Conservation (phyloP, 257 asterid genomes). For the Nicotiana sylvestris region DNA sequence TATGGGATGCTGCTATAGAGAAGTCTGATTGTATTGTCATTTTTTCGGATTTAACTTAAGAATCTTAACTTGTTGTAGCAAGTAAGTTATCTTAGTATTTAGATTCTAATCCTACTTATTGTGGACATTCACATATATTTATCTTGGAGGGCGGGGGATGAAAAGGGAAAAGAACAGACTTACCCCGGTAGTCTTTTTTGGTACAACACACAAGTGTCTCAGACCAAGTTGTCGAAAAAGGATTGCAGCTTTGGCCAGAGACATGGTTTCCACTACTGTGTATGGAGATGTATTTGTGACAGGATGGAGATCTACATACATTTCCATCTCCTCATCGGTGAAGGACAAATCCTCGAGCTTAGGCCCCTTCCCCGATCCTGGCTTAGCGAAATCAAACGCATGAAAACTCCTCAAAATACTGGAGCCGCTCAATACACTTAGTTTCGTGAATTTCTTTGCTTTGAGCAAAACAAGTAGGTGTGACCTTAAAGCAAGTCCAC, state of each 20-base stretch:
- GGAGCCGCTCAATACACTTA: constrained; percentile 39
- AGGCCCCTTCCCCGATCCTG: constrained; percentile 90
- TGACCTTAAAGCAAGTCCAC: constrained; percentile 82
- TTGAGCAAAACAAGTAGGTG: constrained; percentile 76
- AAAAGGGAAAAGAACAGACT: constrained; percentile 19
- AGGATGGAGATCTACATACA: constrained; percentile 93
- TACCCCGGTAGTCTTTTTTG: constrained; percentile 77
- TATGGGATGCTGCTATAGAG: background rate
- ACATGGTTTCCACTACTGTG: constrained; percentile 90
- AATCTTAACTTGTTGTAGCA: background rate
- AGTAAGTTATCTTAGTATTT: background rate
- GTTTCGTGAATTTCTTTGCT: constrained; percentile 55
- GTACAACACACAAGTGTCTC: constrained; percentile 86
- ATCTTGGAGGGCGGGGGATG: background rate
- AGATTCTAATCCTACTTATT: background rate
- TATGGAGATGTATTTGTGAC: constrained; percentile 86
- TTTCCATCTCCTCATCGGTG: constrained; percentile 75
- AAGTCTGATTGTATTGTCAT: too few species aligned
- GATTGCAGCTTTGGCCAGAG: constrained; percentile 93
- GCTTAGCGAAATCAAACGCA: constrained; percentile 81
- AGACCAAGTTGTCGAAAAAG: constrained; percentile 87
- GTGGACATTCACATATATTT: background rate
- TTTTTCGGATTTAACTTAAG: too few species aligned
- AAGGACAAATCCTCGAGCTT: constrained; percentile 71
- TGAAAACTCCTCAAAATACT: constrained; percentile 41